phyloP scores from a whole-genome alignment of 129 eudicot species.

The Silybum marianum region DNA sequence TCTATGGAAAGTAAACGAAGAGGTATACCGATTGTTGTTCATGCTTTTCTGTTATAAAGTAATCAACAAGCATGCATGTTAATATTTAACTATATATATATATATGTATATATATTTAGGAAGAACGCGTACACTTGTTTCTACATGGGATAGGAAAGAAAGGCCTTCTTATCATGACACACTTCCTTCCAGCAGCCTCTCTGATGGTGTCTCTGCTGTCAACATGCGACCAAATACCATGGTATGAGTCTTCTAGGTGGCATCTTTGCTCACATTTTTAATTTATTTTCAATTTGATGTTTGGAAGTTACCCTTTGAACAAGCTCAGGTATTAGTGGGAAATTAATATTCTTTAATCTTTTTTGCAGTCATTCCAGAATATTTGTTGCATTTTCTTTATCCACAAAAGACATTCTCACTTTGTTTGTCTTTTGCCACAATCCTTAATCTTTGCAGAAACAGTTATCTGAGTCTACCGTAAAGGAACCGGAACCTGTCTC shows the following conservation, averaged over 20 bases:
- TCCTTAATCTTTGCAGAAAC: constrained; percentile 40
- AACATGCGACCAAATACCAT: constrained; percentile 33
- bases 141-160: constrained; percentile 75
- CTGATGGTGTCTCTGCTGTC: constrained; percentile 46
- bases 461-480: constrained; percentile 35
- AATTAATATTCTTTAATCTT: not conserved
- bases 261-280: constrained; percentile 4
- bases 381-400: constrained; percentile 6
- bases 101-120: constrained; percentile 40
- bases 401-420: constrained; percentile 12
- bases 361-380: not conserved
- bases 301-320: not conserved
- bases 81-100: constrained; percentile 2
- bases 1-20: constrained; percentile 51
- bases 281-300: not conserved
- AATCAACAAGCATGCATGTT: constrained; percentile 21
- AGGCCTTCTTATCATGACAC: constrained; percentile 49
- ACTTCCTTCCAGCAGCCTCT: constrained; percentile 54
- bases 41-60: constrained; percentile 15
- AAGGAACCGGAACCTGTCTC: constrained; percentile 55
- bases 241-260: constrained; percentile 40
- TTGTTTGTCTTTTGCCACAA: constrained; percentile 4
- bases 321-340: not conserved
- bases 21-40: constrained; percentile 48
- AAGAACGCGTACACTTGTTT: constrained; percentile 61